phyloP scores from a whole-genome alignment of 352 stramenopile genomes.

The Pythium aristosporum region DNA sequence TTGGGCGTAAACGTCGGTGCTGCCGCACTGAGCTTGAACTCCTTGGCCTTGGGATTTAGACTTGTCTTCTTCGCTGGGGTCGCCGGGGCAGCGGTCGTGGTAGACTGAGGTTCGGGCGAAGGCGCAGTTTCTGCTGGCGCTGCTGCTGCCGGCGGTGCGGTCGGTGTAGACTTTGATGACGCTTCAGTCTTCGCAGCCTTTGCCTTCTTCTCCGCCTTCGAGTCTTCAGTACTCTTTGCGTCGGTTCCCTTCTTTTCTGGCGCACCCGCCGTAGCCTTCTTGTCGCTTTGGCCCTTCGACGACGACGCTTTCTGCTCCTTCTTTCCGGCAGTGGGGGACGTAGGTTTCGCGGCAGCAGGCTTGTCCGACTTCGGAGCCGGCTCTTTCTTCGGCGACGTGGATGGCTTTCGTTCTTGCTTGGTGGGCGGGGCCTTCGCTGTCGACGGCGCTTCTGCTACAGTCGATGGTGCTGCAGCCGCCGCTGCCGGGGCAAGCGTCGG shows the following conservation, averaged over 20 bases:
- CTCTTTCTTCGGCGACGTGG: constrained; percentile 20
- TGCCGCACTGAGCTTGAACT: constrained; percentile 80
- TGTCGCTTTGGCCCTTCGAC: constrained; percentile 6
- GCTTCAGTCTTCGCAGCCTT: constrained; percentile 5
- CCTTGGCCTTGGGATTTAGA: constrained; percentile 84
- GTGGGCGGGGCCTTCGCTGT: not conserved
- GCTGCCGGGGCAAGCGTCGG: constrained; percentile 1
- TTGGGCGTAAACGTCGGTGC: constrained; percentile 71
- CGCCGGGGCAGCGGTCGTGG: not conserved
- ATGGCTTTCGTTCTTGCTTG: constrained; percentile 21
- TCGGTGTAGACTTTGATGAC: not conserved
- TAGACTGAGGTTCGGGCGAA: not conserved
- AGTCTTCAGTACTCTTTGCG: constrained; percentile 5
- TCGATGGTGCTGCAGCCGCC: not conserved
- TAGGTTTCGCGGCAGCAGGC: constrained; percentile 3
- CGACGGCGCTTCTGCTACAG: not conserved
- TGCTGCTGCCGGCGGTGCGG: not conserved
- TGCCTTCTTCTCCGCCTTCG: constrained; percentile 22
- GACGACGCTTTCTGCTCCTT: constrained; percentile 14
- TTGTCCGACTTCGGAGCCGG: constrained; percentile 5
- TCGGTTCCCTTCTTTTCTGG: constrained; percentile 14
- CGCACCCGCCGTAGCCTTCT: constrained; percentile 7
- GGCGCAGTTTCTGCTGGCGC: constrained; percentile 18
- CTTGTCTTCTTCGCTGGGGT: constrained; percentile 46
- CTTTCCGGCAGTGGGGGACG: constrained; percentile 1